Evolutionary conservation across 805 yeast species (phyloP).

Genomic region (Candida dajiaensis): DNA sequence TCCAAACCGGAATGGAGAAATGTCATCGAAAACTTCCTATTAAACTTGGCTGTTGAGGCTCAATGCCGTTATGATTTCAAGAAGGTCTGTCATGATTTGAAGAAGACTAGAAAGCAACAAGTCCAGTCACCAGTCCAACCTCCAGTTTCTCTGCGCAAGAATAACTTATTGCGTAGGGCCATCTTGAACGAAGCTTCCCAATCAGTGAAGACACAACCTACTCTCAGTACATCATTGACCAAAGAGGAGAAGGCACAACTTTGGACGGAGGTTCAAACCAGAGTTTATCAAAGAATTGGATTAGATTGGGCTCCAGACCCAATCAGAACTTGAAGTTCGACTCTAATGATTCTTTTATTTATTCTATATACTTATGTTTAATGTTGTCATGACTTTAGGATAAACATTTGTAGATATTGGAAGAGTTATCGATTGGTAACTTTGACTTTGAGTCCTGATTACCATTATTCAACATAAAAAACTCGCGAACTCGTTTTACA

Average conservation of each 20-base stretch:
- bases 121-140: background rate
- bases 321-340: background rate
- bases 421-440: too few relatives aligned
- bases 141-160: constrained; percentile 5
- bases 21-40: constrained; percentile 61
- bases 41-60: constrained; percentile 62
- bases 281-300: constrained; percentile 52
- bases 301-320: constrained; percentile 52
- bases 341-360: background rate
- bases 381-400: background rate
- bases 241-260: constrained; percentile 51
- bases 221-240: constrained; percentile 27
- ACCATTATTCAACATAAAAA: too few relatives aligned
- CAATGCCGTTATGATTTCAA: constrained; percentile 66
- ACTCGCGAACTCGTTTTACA: background rate
- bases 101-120: constrained; percentile 20
- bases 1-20: constrained; percentile 65
- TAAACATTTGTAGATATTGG: background rate
- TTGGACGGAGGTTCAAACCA: constrained; percentile 61
- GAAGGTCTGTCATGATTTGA: constrained; percentile 40
- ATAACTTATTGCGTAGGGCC: constrained; percentile 28
- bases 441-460: too few relatives aligned
- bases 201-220: background rate
- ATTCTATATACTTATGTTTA: background rate
- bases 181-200: constrained; percentile 23